Evolutionary conservation across 106 monocot species (phyloP).

Genomic region (Xerophyta viscosa): DNA sequence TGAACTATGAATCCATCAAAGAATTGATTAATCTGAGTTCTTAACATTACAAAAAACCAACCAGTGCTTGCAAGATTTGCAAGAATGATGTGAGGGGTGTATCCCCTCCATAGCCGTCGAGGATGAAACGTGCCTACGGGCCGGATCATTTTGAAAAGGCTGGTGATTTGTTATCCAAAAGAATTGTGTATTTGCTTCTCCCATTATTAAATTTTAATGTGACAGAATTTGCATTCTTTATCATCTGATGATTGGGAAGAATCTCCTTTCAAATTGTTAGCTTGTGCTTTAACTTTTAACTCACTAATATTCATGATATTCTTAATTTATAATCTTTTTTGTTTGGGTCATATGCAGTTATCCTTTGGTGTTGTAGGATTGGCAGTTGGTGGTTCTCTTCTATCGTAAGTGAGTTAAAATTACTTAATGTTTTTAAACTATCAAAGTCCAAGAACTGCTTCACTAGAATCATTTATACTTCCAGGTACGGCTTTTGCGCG

Average conservation of each 20-base stretch:
- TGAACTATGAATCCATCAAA: background rate
- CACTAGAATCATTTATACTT: slow-evolving; percentile 3
- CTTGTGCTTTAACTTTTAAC: background rate
- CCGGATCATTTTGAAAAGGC: too few relatives aligned
- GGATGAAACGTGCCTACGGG: too few relatives aligned
- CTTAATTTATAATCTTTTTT: background rate
- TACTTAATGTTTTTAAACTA: background rate
- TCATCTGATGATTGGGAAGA: background rate
- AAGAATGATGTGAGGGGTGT: too few relatives aligned
- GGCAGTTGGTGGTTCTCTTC: slow-evolving; percentile 55
- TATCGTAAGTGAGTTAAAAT: slow-evolving; percentile 55
- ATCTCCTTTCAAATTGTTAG: background rate
- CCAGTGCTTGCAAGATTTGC: background rate
- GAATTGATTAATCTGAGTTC: background rate
- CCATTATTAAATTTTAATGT: background rate
- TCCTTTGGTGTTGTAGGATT: slow-evolving; percentile 92
- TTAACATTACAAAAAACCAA: background rate
- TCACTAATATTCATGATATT: background rate
- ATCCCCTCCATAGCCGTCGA: too few relatives aligned
- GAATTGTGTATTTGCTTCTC: background rate
- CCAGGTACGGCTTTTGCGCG: slow-evolving; percentile 93
- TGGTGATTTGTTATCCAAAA: too few relatives aligned
- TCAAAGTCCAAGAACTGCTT: background rate
- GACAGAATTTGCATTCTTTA: background rate
- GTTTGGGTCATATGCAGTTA: slow-evolving; percentile 27